Base-by-base conservation (phyloP, 2,329 filamentous ascomycete genomes). In the Diaporthe ampelina region DNA sequence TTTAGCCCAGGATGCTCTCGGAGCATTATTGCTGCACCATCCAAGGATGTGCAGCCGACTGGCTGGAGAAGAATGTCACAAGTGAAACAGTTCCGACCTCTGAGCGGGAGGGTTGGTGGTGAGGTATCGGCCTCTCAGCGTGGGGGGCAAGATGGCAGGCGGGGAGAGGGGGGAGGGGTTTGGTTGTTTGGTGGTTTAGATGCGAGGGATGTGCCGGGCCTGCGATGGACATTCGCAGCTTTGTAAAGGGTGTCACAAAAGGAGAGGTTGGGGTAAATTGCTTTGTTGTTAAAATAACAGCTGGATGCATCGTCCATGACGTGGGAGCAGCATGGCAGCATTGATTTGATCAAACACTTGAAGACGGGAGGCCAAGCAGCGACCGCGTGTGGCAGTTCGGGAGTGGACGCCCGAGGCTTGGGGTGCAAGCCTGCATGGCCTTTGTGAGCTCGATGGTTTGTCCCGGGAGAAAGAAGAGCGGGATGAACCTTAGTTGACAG, bases 401-500 rank as follows among this genome's bases (percentile, higher is more conserved):
- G 35, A 29, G 43, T 24, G 43, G 59, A 35, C 61, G 57, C 26
- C 43, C 43, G 43, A 50, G 61, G 13, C 61, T 26, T 10, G 45
- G 61, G 61, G 29, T 50, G 61, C 61, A 37, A 10, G 43, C 40
- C 37, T 48, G 24, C 29, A 24, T 17, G 59, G 11, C 40, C 13
- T 21, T 7, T 48, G 37, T 13, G 43, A 48, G 29, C 45, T 67
- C 61, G 61, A 67, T 67, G 61, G 61, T 67, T 6, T 67, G 43
- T 67, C 61, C 61, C 61, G 61, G 45, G 61, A 67, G 26, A 26
- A 35, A 24, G 63, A 52, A 50, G 29, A 48, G 63, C 63, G 63
- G 63, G 63, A 67, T 67, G 63, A 67, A 67, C 63, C 45, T 67
- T 67, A 67, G 63, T 52, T 67, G 63, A 54, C 45, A 67, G 45